These are phyloP conservation scores for Mortierella antarctica DNA, from an alignment of 192 early-diverging fungal species.

Conservation along the genomic window DNA sequence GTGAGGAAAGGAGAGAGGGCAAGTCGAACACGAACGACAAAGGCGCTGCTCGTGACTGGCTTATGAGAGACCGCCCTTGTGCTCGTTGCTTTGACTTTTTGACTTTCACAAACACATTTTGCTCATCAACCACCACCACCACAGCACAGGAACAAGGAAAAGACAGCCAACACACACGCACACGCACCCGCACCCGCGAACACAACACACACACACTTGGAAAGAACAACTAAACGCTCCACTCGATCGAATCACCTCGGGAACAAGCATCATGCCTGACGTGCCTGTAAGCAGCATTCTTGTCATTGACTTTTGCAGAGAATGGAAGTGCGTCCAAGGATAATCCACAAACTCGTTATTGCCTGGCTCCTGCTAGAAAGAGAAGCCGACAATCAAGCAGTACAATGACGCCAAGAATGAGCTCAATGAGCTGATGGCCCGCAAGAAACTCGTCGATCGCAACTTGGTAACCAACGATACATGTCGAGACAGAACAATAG, in stretches of 20 bases:
- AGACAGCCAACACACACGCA: background rate
- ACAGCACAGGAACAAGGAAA: background rate
- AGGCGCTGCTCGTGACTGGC: no score
- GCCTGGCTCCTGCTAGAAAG: background rate
- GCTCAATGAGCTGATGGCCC: conserved; percentile 73
- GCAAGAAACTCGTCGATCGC: conserved; percentile 86
- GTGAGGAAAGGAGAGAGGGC: background rate
- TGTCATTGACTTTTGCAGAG: no score
- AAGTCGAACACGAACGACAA: background rate
- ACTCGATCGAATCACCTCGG: no score
- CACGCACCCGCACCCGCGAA: background rate
- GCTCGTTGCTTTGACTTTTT: background rate
- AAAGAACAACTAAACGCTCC: no score
- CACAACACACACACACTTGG: no score
- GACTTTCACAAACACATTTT: background rate
- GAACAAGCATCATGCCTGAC: conserved; percentile 23
- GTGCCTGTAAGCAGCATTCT: conserved; percentile 13
- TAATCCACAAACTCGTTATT: no score
- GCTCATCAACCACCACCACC: background rate
- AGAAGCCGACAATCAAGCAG: conserved; percentile 59
- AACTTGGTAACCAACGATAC: conserved; percentile 64
- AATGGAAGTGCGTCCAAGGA: no score
- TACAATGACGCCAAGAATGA: conserved; percentile 83
- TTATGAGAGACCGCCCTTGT: no score
- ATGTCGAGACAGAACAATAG: background rate